A percentile compares a stretch with the other conserved stretches of the same genome.
Conservation (phyloP, 805 yeast species). For the Candida nitratophila region DNA sequence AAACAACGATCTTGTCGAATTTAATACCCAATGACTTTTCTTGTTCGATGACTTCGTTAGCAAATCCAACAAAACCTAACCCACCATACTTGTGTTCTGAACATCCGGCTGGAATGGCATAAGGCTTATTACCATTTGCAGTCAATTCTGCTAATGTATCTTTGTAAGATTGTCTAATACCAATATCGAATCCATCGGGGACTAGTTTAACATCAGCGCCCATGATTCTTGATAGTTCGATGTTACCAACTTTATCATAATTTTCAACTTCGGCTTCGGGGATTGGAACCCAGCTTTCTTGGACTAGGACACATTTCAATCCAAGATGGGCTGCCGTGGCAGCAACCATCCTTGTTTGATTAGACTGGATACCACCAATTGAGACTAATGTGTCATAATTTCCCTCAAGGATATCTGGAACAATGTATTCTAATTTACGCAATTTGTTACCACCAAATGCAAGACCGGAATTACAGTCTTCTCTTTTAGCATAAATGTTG, state of each 20-base stretch:
- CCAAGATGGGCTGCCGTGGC: conserved; percentile 31
- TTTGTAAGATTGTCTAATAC: conserved; percentile 28
- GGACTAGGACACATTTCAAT: conserved; percentile 27
- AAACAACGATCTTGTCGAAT: conserved; percentile 28
- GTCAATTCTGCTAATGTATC: conserved; percentile 22
- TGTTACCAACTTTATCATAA: conserved; percentile 29
- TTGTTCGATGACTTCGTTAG: conserved; percentile 26
- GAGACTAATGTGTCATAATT: conserved; percentile 28
- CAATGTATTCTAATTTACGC: conserved; percentile 27
- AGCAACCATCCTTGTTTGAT: conserved; percentile 29
- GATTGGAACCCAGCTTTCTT: conserved; percentile 30
- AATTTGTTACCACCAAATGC: conserved; percentile 30
- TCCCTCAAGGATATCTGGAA: conserved; percentile 27
- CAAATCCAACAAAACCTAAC: conserved; percentile 29
- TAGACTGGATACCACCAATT: conserved; percentile 29
- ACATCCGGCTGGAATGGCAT: conserved; percentile 31
- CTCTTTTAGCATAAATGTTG: conserved; percentile 28
- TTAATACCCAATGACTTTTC: conserved; percentile 27
- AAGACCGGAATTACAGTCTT: conserved; percentile 28
- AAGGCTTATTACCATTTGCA: conserved; percentile 25
- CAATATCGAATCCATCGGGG: conserved; percentile 28
- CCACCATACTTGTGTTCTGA: conserved; percentile 31
- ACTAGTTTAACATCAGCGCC: conserved; percentile 30
- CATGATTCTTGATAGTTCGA: conserved; percentile 28
- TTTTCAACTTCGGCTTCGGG: conserved; percentile 22